Evolutionary conservation across 768 basidiomycete species (phyloP), one percentile per base, ranked within the genome.

Genomic region (Thelephora aurantiotincta): DNA sequence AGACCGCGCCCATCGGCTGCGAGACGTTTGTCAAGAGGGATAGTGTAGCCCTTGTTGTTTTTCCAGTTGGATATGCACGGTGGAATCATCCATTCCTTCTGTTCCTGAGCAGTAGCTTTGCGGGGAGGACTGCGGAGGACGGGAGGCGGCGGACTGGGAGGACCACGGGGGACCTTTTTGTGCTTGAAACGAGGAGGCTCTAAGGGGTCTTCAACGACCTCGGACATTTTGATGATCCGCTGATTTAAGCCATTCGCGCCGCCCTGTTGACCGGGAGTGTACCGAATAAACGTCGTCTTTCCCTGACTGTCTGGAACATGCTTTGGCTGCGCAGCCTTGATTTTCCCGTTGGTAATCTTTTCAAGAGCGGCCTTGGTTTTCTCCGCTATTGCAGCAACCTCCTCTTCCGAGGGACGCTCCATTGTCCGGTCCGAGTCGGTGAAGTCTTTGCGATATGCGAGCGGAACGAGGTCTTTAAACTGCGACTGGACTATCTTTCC

Each of bases 21-120:
- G 46, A 99, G 70, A 53, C 94, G 87, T 68, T 99, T 98, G 61
- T 98, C 96, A 33, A 98, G 73, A 34, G 96, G 94, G 58, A 98
- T 97, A 1, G 96, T 98, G 63, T 93, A 99, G 75, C 96, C 96
- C 67, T 98, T 99, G 79, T 98, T 97, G 71, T 99, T 99, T 71
- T 99, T 99, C 96, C 96, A 99, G 66, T 99, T 99, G 22, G 90
- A 94, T 51, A 99, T 97, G 63, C 94, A 98, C 14, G 96, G 96
- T 14, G 96, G 96, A 49, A 99, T 97, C 92, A 97, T 96, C 96
- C 96, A 98, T 58, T 98, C 96, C 67, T 98, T 99, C 68, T 97
- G 94, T 60, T 99, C 96, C 48, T 90, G 87, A 6, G 88, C 86
- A 0, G 94, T 94, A 3, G 92, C 93, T 58, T 96, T 93, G 47